Evolutionary conservation across 1,139 yeast species (phyloP).

Genomic region (Ogataea hybrid): DNA sequence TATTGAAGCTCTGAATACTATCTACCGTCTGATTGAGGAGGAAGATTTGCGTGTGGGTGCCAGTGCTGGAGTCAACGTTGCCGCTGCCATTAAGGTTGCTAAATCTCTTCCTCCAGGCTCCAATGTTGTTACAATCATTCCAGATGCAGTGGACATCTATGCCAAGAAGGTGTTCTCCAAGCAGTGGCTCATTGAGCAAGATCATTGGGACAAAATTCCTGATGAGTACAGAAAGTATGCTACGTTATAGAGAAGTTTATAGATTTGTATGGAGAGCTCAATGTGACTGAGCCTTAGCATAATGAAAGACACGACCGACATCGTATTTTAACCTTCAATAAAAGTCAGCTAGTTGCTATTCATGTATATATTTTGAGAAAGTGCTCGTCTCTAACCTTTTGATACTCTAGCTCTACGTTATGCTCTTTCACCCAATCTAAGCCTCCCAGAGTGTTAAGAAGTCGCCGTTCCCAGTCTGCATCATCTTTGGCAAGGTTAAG

Average conservation of each 20-base stretch:
- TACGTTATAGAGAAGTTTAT: no score
- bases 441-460: conserved; percentile 3
- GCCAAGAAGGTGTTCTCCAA: background rate
- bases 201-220: background rate
- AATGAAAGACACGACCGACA: no score
- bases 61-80: background rate
- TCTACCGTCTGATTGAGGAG: background rate
- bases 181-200: background rate
- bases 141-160: background rate
- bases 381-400: conserved; percentile 15
- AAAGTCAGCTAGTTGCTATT: background rate
- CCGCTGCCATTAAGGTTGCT: background rate
- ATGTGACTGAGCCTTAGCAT: no score
- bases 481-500: conserved; percentile 3
- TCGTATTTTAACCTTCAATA: no score
- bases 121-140: background rate
- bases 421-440: conserved; percentile 17
- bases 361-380: conserved; percentile 5
- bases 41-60: background rate
- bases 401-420: conserved; percentile 18
- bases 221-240: background rate
- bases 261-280: no score
- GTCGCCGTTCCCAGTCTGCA: conserved; percentile 6
- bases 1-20: background rate
- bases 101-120: background rate